These are phyloP conservation scores for Xylaria sp. DNA, from an alignment of 2,329 filamentous ascomycete species.

Conservation along the genomic window DNA sequence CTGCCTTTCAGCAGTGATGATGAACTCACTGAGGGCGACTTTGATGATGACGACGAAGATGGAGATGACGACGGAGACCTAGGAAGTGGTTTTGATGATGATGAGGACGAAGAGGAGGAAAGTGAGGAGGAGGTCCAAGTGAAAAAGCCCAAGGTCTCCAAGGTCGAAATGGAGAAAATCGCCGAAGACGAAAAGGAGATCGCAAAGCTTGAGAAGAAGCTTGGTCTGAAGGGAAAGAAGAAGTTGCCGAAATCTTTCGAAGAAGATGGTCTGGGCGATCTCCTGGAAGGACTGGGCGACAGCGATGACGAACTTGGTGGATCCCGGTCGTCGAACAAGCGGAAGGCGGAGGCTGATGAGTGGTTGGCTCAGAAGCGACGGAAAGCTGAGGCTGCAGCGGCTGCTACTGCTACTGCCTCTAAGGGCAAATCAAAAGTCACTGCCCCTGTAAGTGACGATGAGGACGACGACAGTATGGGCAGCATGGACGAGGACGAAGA, in stretches of 20 bases:
- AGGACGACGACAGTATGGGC: slow-evolving; percentile 26
- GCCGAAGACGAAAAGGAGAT: slow-evolving; percentile 86
- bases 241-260: slow-evolving; percentile 65
- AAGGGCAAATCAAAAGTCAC: slow-evolving; percentile 8
- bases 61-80: slow-evolving; percentile 1
- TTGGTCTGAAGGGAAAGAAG: slow-evolving; percentile 75
- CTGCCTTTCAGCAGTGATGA: slow-evolving; percentile 15
- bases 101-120: slow-evolving; percentile 14
- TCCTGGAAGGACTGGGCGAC: slow-evolving; percentile 64
- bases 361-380: slow-evolving; percentile 56
- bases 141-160: slow-evolving; percentile 28
- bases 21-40: slow-evolving; percentile 19
- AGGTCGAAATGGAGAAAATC: slow-evolving; percentile 55
- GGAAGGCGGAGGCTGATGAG: slow-evolving; percentile 51
- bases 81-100: slow-evolving; percentile 4
- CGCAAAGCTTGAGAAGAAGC: slow-evolving; percentile 74
- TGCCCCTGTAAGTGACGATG: slow-evolving; percentile 22
- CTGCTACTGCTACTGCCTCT: slow-evolving; percentile 7
- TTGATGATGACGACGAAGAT: slow-evolving; percentile 17
- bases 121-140: slow-evolving; percentile 30
- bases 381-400: slow-evolving; percentile 36
- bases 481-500: slow-evolving; percentile 7
- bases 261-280: slow-evolving; percentile 75
- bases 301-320: slow-evolving; percentile 35
- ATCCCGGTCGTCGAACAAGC: slow-evolving; percentile 56